These are phyloP conservation scores for Cichorium intybus DNA, from an alignment of 140 eudicot genomes.

Conservation along the genomic window DNA sequence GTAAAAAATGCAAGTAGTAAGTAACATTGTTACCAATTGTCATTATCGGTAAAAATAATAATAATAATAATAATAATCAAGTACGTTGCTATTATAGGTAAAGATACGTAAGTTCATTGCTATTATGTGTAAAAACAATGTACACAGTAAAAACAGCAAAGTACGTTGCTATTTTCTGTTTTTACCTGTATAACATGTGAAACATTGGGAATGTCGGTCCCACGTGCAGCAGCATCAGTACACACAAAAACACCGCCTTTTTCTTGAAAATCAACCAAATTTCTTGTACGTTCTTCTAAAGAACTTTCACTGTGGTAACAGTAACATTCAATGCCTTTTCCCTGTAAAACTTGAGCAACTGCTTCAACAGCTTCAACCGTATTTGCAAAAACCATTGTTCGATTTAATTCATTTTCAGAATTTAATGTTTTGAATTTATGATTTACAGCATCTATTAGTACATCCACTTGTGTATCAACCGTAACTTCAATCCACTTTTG, in stretches of 20 bases:
- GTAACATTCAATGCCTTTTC: conserved; percentile 67
- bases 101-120: too few relatives aligned
- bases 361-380: conserved; percentile 98
- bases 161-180: too few relatives aligned
- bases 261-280: conserved; percentile 60
- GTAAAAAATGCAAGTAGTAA: too few relatives aligned
- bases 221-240: conserved; percentile 99
- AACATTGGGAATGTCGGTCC: conserved; percentile 79
- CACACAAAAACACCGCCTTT: conserved; percentile 91
- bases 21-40: too few relatives aligned
- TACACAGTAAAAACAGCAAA: too few relatives aligned
- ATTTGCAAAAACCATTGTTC: conserved; percentile 95
- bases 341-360: conserved; percentile 50
- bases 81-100: too few relatives aligned
- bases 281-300: conserved; percentile 68
- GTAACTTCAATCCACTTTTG: conserved; percentile 94
- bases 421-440: conserved; percentile 27
- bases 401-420: conserved; percentile 32
- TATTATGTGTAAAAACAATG: too few relatives aligned
- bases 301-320: conserved; percentile 78
- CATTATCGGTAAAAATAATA: too few relatives aligned
- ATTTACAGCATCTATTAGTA: conserved; percentile 69
- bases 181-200: conserved; percentile 95
- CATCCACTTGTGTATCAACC: conserved; percentile 73
- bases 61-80: too few relatives aligned